Evolutionary conservation across 2,329 filamentous ascomycete species (phyloP).

Genomic region (Epichloe aotearoae): DNA sequence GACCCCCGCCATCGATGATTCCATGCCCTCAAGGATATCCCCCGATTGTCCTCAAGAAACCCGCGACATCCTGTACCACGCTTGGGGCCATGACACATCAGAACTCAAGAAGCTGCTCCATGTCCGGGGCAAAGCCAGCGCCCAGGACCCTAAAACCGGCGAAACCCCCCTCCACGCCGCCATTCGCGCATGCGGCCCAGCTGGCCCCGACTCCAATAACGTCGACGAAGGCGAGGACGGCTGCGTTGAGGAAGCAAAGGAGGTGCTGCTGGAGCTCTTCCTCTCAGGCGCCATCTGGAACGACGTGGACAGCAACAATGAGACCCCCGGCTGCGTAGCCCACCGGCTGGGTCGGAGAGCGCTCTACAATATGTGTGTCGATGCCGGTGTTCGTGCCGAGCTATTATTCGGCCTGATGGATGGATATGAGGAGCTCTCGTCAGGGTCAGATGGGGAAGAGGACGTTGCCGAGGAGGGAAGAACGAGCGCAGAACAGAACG

Average conservation of each 20-base stretch:
- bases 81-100: conserved; percentile 48
- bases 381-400: conserved; percentile 84
- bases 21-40: conserved; percentile 39
- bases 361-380: conserved; percentile 72
- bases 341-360: conserved; percentile 51
- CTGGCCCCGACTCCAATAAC: conserved; percentile 12
- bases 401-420: conserved; percentile 72
- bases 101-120: conserved; percentile 58
- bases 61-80: conserved; percentile 37
- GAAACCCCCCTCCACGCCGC: conserved; percentile 83
- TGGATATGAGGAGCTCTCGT: conserved; percentile 61
- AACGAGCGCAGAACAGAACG: conserved; percentile 9
- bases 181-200: conserved; percentile 57
- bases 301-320: conserved; percentile 71
- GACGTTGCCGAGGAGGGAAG: conserved; percentile 27
- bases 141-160: conserved; percentile 73
- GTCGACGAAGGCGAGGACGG: conserved; percentile 23
- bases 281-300: conserved; percentile 95
- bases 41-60: conserved; percentile 36
- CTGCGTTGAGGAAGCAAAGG: conserved; percentile 46
- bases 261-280: conserved; percentile 63
- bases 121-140: conserved; percentile 50
- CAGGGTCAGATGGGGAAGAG: conserved; percentile 36
- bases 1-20: conserved; percentile 29
- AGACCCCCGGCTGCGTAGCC: conserved; percentile 87